Conservation (phyloP, 352 stramenopile genomes). For the Globisporangium barbulae region DNA sequence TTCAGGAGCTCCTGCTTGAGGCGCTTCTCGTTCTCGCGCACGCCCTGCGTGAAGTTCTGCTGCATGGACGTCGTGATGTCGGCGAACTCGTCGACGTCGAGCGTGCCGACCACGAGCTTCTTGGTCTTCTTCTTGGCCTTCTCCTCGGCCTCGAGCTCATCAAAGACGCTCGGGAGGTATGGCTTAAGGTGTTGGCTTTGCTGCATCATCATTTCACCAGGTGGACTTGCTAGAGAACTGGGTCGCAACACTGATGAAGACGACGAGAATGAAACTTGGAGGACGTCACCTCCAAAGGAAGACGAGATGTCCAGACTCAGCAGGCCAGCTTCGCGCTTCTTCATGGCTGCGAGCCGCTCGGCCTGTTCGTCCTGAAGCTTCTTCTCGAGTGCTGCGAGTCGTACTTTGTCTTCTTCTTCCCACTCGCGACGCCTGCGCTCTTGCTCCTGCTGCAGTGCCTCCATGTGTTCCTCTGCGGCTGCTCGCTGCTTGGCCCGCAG, state of each 20-base stretch:
- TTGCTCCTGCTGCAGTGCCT: conserved; percentile 58
- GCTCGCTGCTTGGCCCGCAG: conserved; percentile 38
- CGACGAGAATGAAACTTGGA: background rate
- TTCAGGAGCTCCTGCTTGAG: conserved; percentile 42
- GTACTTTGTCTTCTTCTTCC: conserved; percentile 58
- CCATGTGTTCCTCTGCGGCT: conserved; percentile 56
- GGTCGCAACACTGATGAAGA: conserved; percentile 15
- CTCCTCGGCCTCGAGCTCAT: conserved; percentile 74
- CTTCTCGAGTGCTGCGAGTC: conserved; percentile 42
- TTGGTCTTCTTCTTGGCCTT: conserved; percentile 38
- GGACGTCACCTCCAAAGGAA: conserved; percentile 3
- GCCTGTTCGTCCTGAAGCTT: conserved; percentile 43
- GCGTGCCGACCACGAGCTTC: conserved; percentile 28
- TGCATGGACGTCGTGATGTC: conserved; percentile 44
- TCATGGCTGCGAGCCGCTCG: conserved; percentile 26
- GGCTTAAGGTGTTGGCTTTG: conserved; percentile 28
- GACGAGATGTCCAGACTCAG: conserved; percentile 22
- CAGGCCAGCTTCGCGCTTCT: conserved; percentile 33
- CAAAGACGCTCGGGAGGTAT: conserved; percentile 73
- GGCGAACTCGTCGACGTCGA: conserved; percentile 48
- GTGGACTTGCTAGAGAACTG: conserved; percentile 1
- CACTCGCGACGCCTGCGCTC: conserved; percentile 60
- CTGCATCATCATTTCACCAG: conserved; percentile 29
- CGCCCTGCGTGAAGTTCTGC: conserved; percentile 37
- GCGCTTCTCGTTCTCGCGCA: conserved; percentile 48